Conservation (phyloP, 1,284 basidiomycete species). For the Apiotrichum gracile region DNA sequence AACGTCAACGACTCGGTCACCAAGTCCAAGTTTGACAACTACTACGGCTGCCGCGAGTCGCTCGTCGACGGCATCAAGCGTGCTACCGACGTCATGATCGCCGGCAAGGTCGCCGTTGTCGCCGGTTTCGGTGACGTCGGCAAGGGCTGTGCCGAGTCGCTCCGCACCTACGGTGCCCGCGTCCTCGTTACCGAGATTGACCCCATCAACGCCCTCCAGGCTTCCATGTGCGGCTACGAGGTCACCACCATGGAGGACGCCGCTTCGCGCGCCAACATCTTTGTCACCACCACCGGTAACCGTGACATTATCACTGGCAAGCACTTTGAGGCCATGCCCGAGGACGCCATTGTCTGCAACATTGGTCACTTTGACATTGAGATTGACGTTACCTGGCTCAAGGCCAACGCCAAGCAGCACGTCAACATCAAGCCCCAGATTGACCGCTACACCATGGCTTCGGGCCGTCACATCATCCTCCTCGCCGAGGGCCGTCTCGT, state of each 20-base stretch:
- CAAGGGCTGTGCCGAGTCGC: slow-evolving; percentile 97
- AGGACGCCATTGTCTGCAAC: slow-evolving; percentile 91
- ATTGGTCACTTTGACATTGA: slow-evolving; percentile 99
- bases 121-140: slow-evolving; percentile 99
- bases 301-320: slow-evolving; percentile 91
- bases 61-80: slow-evolving; percentile 99
- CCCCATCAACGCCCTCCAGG: slow-evolving; percentile 99
- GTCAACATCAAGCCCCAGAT: slow-evolving; percentile 99
- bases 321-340: slow-evolving; percentile 92
- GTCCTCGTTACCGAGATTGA: slow-evolving; percentile 97
- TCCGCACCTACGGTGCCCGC: slow-evolving; percentile 92
- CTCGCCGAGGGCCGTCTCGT: slow-evolving; percentile 98
- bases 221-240: slow-evolving; percentile 99
- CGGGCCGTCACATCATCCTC: slow-evolving; percentile 89
- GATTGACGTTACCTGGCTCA: slow-evolving; percentile 98
- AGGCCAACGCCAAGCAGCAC: slow-evolving; percentile 76
- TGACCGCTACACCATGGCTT: slow-evolving; percentile 90
- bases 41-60: slow-evolving; percentile 96
- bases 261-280: slow-evolving; percentile 80
- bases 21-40: slow-evolving; percentile 92
- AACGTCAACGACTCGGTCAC: slow-evolving; percentile 99
- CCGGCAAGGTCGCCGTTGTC: slow-evolving; percentile 97
- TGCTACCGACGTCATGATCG: slow-evolving; percentile 99
- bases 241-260: slow-evolving; percentile 98
- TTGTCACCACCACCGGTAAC: slow-evolving; percentile 98